A percentile compares a stretch with the other conserved stretches of the same genome.
These are phyloP conservation scores for Suillus discolor DNA, from an alignment of 768 basidiomycete genomes.

Conservation along the genomic window DNA sequence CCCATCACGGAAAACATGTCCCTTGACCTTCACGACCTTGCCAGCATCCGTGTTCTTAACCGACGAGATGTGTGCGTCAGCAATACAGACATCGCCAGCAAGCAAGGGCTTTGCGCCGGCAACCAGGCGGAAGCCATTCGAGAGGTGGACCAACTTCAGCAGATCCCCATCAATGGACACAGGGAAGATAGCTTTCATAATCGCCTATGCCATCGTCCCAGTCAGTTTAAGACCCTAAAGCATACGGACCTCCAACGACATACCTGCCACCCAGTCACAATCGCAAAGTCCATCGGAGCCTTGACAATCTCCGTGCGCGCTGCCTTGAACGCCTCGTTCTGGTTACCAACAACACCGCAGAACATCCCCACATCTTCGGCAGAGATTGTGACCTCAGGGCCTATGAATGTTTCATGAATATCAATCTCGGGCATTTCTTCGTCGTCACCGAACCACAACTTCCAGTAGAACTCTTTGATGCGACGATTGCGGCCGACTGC, in stretches of 20 bases:
- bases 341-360: conserved; percentile 92
- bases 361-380: conserved; percentile 82
- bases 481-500: conserved; percentile 79
- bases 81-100: conserved; percentile 88
- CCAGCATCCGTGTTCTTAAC: conserved; percentile 90
- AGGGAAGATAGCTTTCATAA: conserved; percentile 99
- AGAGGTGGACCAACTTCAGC: conserved; percentile 93
- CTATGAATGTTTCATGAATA: conserved; percentile 80
- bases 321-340: conserved; percentile 87
- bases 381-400: conserved; percentile 83
- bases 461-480: conserved; percentile 99
- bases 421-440: conserved; percentile 76
- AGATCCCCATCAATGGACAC: conserved; percentile 89
- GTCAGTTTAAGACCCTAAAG: not conserved
- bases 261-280: conserved; percentile 98
- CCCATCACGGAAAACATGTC: conserved; percentile 74
- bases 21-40: conserved; percentile 91
- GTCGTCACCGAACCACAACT: conserved; percentile 93
- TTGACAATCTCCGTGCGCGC: conserved; percentile 66
- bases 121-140: conserved; percentile 93
- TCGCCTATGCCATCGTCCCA: conserved; percentile 63
- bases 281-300: conserved; percentile 98
- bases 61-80: conserved; percentile 86
- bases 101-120: conserved; percentile 74
- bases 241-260: conserved; percentile 26